Conservation (phyloP, 805 yeast species). For the Hanseniaspora vineae region DNA sequence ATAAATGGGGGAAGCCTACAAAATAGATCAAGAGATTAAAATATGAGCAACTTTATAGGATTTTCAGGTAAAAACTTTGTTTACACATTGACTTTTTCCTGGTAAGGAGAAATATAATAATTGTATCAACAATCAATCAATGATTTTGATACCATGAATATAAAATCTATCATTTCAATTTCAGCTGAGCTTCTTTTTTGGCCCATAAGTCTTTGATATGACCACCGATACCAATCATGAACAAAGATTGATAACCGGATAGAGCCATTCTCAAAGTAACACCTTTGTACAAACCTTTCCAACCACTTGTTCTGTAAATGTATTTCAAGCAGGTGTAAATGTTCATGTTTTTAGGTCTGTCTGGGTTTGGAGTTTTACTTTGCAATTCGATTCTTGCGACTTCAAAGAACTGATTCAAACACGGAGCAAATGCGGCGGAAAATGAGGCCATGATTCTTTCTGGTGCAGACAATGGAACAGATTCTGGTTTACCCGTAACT, state of each 20-base stretch:
- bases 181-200: slow-evolving; percentile 1
- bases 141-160: too few relatives aligned
- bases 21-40: too few relatives aligned
- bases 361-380: slow-evolving; percentile 84
- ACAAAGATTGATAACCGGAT: slow-evolving; percentile 96
- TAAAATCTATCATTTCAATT: too few relatives aligned
- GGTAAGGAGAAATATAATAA: too few relatives aligned
- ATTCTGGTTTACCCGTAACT: slow-evolving; percentile 42
- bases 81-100: too few relatives aligned
- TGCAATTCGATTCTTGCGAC: slow-evolving; percentile 98
- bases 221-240: slow-evolving; percentile 98
- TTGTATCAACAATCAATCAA: too few relatives aligned
- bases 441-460: slow-evolving; percentile 81
- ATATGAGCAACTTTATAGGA: too few relatives aligned
- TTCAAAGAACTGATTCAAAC: slow-evolving; percentile 99
- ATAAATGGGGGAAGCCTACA: slow-evolving; percentile 41
- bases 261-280: slow-evolving; percentile 94
- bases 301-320: slow-evolving; percentile 70
- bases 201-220: slow-evolving; percentile 67
- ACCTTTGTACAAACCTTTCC: slow-evolving; percentile 88
- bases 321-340: slow-evolving; percentile 69
- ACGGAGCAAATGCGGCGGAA: slow-evolving; percentile 93
- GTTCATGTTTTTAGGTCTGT: slow-evolving; percentile 83
- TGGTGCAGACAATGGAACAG: slow-evolving; percentile 49
- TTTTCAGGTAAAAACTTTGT: too few relatives aligned